Conservation (phyloP, 805 yeast species). For the Blastobotrys parvus region DNA sequence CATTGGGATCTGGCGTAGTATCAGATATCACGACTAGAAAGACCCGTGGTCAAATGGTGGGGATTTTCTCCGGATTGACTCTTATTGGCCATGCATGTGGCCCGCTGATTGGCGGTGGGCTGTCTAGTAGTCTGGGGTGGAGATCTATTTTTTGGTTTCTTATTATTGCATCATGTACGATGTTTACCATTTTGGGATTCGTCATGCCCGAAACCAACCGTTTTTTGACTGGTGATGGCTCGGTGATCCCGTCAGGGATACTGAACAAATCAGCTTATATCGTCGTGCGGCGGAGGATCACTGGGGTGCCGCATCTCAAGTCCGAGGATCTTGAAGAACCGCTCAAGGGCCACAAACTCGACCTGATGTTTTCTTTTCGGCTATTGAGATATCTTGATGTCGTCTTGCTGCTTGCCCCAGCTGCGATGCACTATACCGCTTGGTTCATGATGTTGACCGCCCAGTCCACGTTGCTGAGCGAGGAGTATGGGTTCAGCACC, state of each 20-base stretch:
- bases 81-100: constrained; percentile 71
- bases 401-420: constrained; percentile 42
- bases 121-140: constrained; percentile 50
- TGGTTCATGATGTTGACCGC: constrained; percentile 68
- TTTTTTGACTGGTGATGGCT: constrained; percentile 62
- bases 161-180: constrained; percentile 51
- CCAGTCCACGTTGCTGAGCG: constrained; percentile 45
- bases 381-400: constrained; percentile 40
- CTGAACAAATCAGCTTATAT: constrained; percentile 19
- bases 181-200: constrained; percentile 27
- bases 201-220: constrained; percentile 72
- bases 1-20: constrained; percentile 59
- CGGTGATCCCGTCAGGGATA: constrained; percentile 39
- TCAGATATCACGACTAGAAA: constrained; percentile 63
- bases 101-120: constrained; percentile 50
- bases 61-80: constrained; percentile 54
- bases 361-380: constrained; percentile 32
- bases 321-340: neutral
- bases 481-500: constrained; percentile 42
- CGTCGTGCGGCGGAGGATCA: constrained; percentile 8
- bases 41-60: constrained; percentile 67
- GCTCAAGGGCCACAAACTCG: neutral
- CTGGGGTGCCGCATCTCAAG: constrained; percentile 16
- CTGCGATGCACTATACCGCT: constrained; percentile 53
- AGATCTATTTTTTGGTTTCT: constrained; percentile 56